A percentile compares a stretch with the other conserved stretches of the same genome.
Conservation (phyloP, 805 yeast species). For the Hanseniaspora osmophila region DNA sequence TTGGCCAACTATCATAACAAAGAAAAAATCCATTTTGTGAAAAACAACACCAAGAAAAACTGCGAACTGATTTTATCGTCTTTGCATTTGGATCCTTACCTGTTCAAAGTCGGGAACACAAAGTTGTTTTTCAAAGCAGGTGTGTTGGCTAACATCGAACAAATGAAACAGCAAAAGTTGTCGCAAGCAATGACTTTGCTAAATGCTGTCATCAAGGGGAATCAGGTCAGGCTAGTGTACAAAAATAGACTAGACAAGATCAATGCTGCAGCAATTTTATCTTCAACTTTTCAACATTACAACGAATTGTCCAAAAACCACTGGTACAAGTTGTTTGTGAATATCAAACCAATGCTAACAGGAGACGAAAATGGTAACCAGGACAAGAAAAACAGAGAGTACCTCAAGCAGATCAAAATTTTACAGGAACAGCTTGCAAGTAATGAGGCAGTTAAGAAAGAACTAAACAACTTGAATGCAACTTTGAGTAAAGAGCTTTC, state of each 20-base stretch:
- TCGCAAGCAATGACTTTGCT: constrained; percentile 40
- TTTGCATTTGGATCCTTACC: constrained; percentile 55
- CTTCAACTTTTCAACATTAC: constrained; percentile 43
- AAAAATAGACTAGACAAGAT: constrained; percentile 38
- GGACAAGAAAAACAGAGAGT: constrained; percentile 12
- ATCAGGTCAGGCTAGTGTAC: constrained; percentile 35
- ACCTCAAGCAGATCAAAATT: constrained; percentile 12
- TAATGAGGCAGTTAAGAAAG: constrained; percentile 16
- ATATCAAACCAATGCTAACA: constrained; percentile 60
- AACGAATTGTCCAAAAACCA: constrained; percentile 38
- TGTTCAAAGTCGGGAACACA: constrained; percentile 83
- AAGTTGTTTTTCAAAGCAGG: constrained; percentile 95
- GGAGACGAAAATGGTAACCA: constrained; percentile 1
- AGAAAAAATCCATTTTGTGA: constrained; percentile 5
- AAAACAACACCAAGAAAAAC: constrained; percentile 43
- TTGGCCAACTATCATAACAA: background rate
- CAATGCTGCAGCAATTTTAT: constrained; percentile 58
- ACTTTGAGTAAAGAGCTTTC: constrained; percentile 16
- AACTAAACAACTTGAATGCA: constrained; percentile 15
- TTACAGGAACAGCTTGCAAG: constrained; percentile 12
- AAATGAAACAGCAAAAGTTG: constrained; percentile 53
- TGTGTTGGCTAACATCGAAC: constrained; percentile 79
- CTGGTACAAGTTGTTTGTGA: constrained; percentile 66
- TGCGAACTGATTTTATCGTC: constrained; percentile 54
- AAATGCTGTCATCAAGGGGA: constrained; percentile 56